A percentile compares a stretch with the other conserved stretches of the same genome.
Evolutionary conservation across 192 early-diverging fungal genomes (phyloP).

Genomic region (Umbelopsis vinacea): DNA sequence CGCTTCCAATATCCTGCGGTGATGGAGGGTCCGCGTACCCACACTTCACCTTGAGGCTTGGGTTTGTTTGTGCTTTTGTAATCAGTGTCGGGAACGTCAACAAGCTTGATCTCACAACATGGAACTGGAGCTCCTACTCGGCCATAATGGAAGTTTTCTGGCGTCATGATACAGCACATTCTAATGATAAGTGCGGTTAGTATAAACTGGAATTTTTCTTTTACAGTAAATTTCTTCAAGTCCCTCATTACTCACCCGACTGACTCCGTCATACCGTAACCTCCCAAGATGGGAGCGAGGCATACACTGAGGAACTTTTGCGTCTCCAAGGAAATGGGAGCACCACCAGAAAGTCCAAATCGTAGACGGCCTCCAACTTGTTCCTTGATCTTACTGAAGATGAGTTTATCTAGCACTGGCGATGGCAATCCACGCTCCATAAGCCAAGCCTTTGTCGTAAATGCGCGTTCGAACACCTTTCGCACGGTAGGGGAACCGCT

Average conservation of each 20-base stretch:
- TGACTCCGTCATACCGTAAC: conserved; percentile 74
- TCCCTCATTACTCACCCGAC: conserved; percentile 30
- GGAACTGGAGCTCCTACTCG: conserved; percentile 79
- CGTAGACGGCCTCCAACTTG: conserved; percentile 86
- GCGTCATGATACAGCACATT: conserved; percentile 69
- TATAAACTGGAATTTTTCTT: conserved; percentile 7
- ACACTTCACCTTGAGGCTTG: conserved; percentile 82
- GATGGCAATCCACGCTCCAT: conserved; percentile 70
- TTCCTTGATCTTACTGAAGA: conserved; percentile 84
- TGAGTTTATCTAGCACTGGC: conserved; percentile 68
- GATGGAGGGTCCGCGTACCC: conserved; percentile 80
- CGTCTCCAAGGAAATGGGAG: conserved; percentile 83
- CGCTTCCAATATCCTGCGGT: conserved; percentile 84
- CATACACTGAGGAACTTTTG: conserved; percentile 81
- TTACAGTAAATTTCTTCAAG: conserved; percentile 32
- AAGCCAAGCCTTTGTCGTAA: conserved; percentile 72
- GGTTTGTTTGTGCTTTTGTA: conserved; percentile 64
- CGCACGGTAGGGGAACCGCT: conserved; percentile 57
- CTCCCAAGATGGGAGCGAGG: conserved; percentile 83
- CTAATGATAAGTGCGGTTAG: conserved; percentile 31
- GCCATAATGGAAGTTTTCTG: conserved; percentile 59
- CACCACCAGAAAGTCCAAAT: conserved; percentile 85
- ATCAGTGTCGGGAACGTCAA: conserved; percentile 67
- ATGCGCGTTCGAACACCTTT: conserved; percentile 76
- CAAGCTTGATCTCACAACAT: conserved; percentile 79